Evolutionary conservation across 2,329 filamentous ascomycete genomes (phyloP), one percentile per base, ranked within the genome.

Genomic region (Alternaria triticina): DNA sequence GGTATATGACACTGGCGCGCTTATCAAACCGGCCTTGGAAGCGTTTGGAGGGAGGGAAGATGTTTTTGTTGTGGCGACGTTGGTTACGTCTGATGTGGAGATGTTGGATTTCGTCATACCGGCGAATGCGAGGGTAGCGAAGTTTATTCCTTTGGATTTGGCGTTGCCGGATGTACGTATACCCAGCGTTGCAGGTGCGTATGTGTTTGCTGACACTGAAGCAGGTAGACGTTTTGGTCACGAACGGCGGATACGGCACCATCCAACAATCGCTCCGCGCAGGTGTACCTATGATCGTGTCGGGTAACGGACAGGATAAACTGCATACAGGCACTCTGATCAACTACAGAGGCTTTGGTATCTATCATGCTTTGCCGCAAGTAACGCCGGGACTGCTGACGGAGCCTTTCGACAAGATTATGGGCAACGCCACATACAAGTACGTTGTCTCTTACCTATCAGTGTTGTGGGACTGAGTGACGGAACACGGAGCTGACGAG

Each of bases 171-270:
- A 59, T 6, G 52, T 57, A 30, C 47, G 43, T 56, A 27, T 40
- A 43, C n/a, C 10, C n/a, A 3, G 23, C 15, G 15, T 23, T 40
- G 0, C 10, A 33, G 8, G 9, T 12, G 8, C 0, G 2, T 36
- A 10, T 20, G 13, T 23, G 4, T 6, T 8, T 57, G 15, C 54
- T 61, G 23, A 54, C 23, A 20, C 6, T 1, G 3, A 15, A 30
- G 9, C 64, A 84, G 57, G 68, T 67, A 5, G 64, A 70, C 25
- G 78, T 83, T 1, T 82, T 86, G 15, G 76, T 86, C 22, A 79
- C 79, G 12, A 86, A 85, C 49, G 84, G 80, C 5, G 83, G 84
- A 7, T 86, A 84, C 58, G 82, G 84, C 5, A 83, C 82, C 1
- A 78, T 84, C 54, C 77, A 80, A 25, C 83, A 86, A 59, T 80